These are phyloP conservation scores for Porodaedalea pini DNA, from an alignment of 1,284 basidiomycete species.

Conservation along the genomic window DNA sequence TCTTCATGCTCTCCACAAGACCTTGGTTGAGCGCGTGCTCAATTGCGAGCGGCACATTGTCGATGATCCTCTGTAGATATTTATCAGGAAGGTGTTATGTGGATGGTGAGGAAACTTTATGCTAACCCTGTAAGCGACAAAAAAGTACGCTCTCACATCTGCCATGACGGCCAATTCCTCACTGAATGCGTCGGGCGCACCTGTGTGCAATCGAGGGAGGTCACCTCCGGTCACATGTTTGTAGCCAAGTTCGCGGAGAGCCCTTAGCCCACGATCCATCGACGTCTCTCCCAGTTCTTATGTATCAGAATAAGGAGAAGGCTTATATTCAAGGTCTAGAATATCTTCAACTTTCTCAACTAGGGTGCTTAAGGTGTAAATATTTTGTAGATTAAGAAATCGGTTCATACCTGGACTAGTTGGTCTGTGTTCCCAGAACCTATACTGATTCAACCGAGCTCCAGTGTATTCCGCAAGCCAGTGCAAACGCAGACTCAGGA, in stretches of 20 bases:
- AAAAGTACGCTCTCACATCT: constrained; percentile 28
- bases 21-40: constrained; percentile 17
- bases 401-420: not conserved
- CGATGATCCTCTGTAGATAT: constrained; percentile 9
- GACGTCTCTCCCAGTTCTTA: not conserved
- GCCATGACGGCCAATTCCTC: constrained; percentile 29
- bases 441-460: not conserved
- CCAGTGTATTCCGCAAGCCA: constrained; percentile 24
- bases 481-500: constrained; percentile 14
- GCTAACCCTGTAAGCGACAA: constrained; percentile 29
- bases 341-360: no score
- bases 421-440: not conserved
- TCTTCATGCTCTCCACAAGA: constrained; percentile 9
- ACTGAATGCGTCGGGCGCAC: constrained; percentile 20
- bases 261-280: constrained; percentile 8
- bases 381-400: no score
- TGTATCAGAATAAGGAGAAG: no score
- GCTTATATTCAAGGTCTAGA: no score
- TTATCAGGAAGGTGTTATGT: not conserved
- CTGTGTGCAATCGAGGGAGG: constrained; percentile 12
- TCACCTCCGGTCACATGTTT: constrained; percentile 9
- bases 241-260: constrained; percentile 19
- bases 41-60: constrained; percentile 15
- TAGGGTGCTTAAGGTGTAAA: no score
- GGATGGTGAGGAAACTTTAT: not conserved